These are phyloP conservation scores for Pythium vanterpoolii DNA, from an alignment of 352 stramenopile species.

Conservation along the genomic window DNA sequence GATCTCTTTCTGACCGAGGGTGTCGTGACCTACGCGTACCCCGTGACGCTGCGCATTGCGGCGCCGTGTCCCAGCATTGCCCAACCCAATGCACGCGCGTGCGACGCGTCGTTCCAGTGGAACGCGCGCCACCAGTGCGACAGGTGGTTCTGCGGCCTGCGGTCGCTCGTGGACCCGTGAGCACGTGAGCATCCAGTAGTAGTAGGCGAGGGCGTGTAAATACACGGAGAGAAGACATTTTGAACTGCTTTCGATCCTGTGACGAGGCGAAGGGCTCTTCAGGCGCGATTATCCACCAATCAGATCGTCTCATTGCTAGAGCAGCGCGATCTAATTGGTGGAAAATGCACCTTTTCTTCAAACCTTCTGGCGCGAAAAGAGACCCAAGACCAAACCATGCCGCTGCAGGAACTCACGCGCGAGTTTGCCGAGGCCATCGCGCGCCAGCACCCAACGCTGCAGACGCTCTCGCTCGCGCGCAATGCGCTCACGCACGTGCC, in stretches of 20 bases:
- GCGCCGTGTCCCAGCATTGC: conserved; percentile 62
- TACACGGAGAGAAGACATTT: no score
- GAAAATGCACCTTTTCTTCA: background rate
- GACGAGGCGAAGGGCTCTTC: background rate
- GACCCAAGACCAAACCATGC: conserved; percentile 27
- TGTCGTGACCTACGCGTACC: conserved; percentile 41
- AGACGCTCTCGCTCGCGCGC: conserved; percentile 55
- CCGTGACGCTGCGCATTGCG: conserved; percentile 28
- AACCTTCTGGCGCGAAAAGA: background rate
- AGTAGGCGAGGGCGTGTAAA: no score
- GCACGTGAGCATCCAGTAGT: background rate
- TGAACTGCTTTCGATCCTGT: no score
- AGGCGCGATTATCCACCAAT: background rate
- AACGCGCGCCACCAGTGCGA: conserved; percentile 74
- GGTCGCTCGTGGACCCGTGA: conserved; percentile 29
- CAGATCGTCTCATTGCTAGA: background rate
- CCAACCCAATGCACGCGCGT: conserved; percentile 37
- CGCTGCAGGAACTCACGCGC: conserved; percentile 47
- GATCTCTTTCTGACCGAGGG: conserved; percentile 59
- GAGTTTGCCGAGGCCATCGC: conserved; percentile 66
- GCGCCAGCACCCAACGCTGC: conserved; percentile 51
- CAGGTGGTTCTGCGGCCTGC: conserved; percentile 62
- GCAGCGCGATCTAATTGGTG: background rate
- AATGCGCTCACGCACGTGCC: conserved; percentile 53
- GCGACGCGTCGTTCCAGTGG: conserved; percentile 41